Percentiles rank a stretch among this genome's conserved stretches.
Conservation (phyloP, 2,329 filamentous ascomycete genomes). For the Xylaria sp. region DNA sequence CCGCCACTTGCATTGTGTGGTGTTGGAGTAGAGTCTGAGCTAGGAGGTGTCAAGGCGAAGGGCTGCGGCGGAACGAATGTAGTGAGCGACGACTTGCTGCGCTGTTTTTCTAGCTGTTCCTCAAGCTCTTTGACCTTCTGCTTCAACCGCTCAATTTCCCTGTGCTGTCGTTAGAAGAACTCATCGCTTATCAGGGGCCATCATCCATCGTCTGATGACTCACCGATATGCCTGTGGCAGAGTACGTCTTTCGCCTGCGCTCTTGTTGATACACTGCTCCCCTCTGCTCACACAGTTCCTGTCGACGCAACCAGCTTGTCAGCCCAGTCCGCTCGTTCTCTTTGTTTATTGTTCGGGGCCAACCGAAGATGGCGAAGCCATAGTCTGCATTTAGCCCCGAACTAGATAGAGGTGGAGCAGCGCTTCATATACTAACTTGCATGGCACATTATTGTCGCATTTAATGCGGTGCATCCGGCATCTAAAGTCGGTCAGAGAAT, state of each 20-base stretch:
- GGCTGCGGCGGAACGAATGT: slow-evolving; percentile 6
- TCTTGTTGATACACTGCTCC: slow-evolving; percentile 52
- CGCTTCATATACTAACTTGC: slow-evolving; percentile 42
- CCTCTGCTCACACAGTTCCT: slow-evolving; percentile 54
- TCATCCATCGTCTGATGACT: slow-evolving; percentile 8
- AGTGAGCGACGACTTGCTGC: slow-evolving; percentile 23
- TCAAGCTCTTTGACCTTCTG: slow-evolving; percentile 51
- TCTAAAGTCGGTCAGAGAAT: slow-evolving; percentile 38
- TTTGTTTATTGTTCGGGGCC: background rate
- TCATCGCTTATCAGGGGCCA: background rate
- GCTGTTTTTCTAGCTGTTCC: slow-evolving; percentile 41
- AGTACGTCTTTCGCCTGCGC: slow-evolving; percentile 49
- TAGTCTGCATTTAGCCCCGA: slow-evolving; percentile 4
- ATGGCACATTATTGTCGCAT: slow-evolving; percentile 55
- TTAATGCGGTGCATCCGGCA: slow-evolving; percentile 57
- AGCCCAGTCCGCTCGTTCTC: slow-evolving; percentile 17
- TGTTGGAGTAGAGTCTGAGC: slow-evolving; percentile 31
- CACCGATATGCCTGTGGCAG: slow-evolving; percentile 47
- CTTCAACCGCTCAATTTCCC: slow-evolving; percentile 54
- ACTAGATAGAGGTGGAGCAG: slow-evolving; percentile 8
- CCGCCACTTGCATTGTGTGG: slow-evolving; percentile 3
- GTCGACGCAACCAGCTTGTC: slow-evolving; percentile 16
- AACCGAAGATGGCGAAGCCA: slow-evolving; percentile 10
- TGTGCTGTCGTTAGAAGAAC: slow-evolving; percentile 26
- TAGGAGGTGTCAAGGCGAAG: slow-evolving; percentile 35